Evolutionary conservation across 805 yeast species (phyloP).

Genomic region (Huiozyma naganishii): DNA sequence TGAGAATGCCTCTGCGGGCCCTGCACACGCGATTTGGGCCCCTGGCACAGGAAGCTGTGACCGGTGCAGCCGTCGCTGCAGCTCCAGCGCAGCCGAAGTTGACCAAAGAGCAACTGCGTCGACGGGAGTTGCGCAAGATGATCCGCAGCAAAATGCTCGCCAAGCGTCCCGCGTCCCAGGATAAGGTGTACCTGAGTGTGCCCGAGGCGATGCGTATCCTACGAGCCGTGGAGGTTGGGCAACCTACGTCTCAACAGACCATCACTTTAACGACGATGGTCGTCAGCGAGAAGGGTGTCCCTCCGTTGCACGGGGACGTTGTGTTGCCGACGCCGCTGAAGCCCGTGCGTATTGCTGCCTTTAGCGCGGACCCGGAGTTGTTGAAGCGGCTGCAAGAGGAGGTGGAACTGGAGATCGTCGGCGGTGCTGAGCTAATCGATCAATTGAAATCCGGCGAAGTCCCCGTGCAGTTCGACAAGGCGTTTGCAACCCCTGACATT

Average conservation of each 20-base stretch:
- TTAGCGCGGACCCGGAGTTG: slow-evolving; percentile 48
- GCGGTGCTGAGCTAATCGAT: slow-evolving; percentile 62
- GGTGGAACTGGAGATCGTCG: slow-evolving; percentile 46
- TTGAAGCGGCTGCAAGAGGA: slow-evolving; percentile 39
- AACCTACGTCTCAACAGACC: slow-evolving; percentile 59
- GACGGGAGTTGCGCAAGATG: slow-evolving; percentile 29
- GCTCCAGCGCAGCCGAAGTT: too few species aligned
- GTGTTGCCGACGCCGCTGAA: slow-evolving; percentile 64
- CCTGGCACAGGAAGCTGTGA: too few species aligned
- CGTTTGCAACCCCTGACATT: slow-evolving; percentile 80
- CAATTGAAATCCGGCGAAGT: slow-evolving; percentile 42
- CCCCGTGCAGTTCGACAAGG: slow-evolving; percentile 53
- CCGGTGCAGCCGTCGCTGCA: too few species aligned
- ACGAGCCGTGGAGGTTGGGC: slow-evolving; percentile 87
- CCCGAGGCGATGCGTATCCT: slow-evolving; percentile 65
- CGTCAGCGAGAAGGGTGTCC: slow-evolving; percentile 66
- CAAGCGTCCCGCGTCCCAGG: slow-evolving; percentile 34
- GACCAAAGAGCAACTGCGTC: too few species aligned
- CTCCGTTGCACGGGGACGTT: slow-evolving; percentile 62
- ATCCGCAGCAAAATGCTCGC: slow-evolving; percentile 31
- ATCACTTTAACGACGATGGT: slow-evolving; percentile 55
- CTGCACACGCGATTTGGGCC: too few species aligned
- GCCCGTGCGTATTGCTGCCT: slow-evolving; percentile 53
- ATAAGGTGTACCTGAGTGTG: slow-evolving; percentile 61
- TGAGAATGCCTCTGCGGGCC: too few species aligned